Evolutionary conservation across 148 eudicot genomes (phyloP).

Genomic region (Vaccinium darrowii): DNA sequence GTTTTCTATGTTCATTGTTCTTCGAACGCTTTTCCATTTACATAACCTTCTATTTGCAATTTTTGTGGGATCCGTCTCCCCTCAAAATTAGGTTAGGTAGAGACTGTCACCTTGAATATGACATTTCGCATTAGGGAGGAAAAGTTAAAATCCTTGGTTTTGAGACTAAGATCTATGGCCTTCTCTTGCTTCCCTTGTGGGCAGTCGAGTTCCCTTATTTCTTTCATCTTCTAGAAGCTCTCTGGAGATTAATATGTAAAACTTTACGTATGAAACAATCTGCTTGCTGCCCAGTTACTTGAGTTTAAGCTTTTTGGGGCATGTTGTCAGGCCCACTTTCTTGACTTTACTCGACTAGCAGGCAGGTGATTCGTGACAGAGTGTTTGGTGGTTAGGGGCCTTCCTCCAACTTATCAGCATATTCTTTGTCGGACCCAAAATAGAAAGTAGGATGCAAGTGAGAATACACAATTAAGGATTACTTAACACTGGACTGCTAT

Average conservation of each 20-base stretch:
- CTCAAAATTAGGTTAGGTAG: background rate
- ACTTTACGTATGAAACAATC: background rate
- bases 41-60: background rate
- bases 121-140: background rate
- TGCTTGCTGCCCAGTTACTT: background rate
- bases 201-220: background rate
- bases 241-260: background rate
- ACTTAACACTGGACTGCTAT: background rate
- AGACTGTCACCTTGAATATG: background rate
- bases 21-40: background rate
- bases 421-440: background rate
- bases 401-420: background rate
- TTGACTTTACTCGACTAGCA: background rate
- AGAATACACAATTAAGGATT: background rate
- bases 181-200: background rate
- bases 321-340: background rate
- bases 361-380: background rate
- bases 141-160: background rate
- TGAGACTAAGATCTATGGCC: background rate
- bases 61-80: background rate
- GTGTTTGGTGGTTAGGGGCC: background rate
- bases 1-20: conserved; percentile 10
- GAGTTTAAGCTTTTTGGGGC: background rate
- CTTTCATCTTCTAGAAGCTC: background rate
- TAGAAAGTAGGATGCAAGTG: background rate